These are phyloP conservation scores for Cytospora piceae DNA, from an alignment of 2,329 filamentous ascomycete species.

Conservation along the genomic window DNA sequence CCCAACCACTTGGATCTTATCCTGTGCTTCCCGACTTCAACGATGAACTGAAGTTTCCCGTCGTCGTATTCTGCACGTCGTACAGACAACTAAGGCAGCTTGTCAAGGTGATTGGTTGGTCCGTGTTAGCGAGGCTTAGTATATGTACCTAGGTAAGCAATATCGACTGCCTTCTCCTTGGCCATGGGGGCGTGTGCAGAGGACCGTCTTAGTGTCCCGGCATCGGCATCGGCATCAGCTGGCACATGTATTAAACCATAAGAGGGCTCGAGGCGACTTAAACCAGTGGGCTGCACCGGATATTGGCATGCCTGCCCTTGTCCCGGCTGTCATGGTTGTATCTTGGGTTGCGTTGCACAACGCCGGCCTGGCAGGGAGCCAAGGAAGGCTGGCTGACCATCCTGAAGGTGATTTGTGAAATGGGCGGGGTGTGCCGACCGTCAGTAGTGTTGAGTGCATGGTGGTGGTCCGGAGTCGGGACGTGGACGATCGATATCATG, in stretches of 20 bases:
- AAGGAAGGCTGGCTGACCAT: neutral
- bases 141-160: neutral
- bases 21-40: neutral
- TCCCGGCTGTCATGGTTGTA: neutral
- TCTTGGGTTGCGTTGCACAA: neutral
- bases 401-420: neutral
- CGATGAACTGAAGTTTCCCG: neutral
- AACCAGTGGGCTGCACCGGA: neutral
- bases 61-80: neutral
- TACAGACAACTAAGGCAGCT: neutral
- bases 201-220: neutral
- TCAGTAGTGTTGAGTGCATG: neutral
- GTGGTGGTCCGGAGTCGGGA: neutral
- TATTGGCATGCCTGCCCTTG: neutral
- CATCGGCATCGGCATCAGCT: neutral
- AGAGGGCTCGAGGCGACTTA: neutral
- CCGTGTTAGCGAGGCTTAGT: constrained; percentile 11
- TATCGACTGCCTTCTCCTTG: neutral
- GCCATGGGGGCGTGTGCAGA: neutral
- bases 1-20: neutral
- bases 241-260: neutral
- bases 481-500: neutral
- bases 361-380: neutral
- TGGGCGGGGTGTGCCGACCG: neutral
- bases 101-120: constrained; percentile 16